phyloP scores from a whole-genome alignment of 257 asterid genomes.

The Prunella vulgaris region DNA sequence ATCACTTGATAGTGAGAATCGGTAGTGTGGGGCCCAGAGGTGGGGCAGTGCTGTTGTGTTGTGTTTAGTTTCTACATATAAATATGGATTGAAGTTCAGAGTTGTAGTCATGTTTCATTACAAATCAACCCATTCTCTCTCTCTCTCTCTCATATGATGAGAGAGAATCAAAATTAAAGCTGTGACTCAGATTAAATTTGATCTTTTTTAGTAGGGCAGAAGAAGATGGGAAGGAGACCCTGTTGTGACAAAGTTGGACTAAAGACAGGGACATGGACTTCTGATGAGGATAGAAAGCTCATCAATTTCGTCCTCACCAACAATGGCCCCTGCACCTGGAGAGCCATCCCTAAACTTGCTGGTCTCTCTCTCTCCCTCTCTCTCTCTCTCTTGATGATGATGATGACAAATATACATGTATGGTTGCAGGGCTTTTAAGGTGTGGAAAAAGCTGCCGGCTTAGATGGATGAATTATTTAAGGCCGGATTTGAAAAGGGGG shows the following conservation, averaged over 20 bases:
- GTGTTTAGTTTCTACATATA: not conserved
- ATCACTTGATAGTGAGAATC: not conserved
- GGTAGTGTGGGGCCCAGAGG: not conserved
- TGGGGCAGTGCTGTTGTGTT: not conserved
- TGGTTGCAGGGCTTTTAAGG: constrained; percentile 58
- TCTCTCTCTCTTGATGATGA: no score
- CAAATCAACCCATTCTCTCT: not conserved
- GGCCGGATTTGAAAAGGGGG: constrained; percentile 89
- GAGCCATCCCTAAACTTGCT: constrained; percentile 85
- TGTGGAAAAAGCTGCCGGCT: constrained; percentile 91
- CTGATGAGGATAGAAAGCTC: constrained; percentile 79
- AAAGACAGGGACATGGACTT: constrained; percentile 90
- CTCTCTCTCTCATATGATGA: not conserved
- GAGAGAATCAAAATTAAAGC: no score
- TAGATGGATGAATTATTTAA: constrained; percentile 80
- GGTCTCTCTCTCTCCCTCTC: no score
- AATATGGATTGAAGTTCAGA: not conserved
- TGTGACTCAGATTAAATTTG: no score
- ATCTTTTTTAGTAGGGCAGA: no score
- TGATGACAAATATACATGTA: not conserved
- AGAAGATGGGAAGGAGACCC: constrained; percentile 75
- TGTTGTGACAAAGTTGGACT: constrained; percentile 88
- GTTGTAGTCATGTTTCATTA: not conserved
- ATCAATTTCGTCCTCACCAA: constrained; percentile 60
- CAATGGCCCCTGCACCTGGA: constrained; percentile 92